Conservation (phyloP, 2,329 filamentous ascomycete genomes). For the Aspergillus sp. region DNA sequence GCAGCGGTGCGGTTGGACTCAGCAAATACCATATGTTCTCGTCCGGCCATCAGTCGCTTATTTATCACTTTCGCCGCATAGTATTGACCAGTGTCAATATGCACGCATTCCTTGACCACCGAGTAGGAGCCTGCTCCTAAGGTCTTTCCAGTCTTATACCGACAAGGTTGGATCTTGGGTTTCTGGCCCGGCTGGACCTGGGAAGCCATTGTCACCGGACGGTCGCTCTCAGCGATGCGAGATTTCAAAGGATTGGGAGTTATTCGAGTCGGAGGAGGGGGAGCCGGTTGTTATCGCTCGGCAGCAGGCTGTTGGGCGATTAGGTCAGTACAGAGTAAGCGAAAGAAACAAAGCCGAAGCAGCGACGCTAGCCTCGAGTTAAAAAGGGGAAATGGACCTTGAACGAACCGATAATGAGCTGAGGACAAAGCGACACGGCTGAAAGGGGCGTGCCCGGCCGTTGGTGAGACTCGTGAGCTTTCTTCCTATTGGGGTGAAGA, state of each 20-base stretch:
- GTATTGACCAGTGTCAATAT: slow-evolving; percentile 96
- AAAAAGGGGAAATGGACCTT: not conserved
- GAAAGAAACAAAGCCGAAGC: not conserved
- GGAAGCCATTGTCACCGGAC: slow-evolving; percentile 34
- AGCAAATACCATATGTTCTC: slow-evolving; percentile 86
- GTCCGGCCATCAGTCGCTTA: slow-evolving; percentile 94
- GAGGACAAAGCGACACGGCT: not conserved
- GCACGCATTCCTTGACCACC: slow-evolving; percentile 97
- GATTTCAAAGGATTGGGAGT: not conserved
- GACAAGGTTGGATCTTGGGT: slow-evolving; percentile 85
- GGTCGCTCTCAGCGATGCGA: not conserved
- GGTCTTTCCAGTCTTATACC: slow-evolving; percentile 99
- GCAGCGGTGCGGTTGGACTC: not conserved
- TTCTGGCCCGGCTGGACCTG: slow-evolving; percentile 36
- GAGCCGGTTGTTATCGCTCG: not conserved
- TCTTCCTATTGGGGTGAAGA: slow-evolving; percentile 1
- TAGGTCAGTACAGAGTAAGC: not conserved
- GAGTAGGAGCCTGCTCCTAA: slow-evolving; percentile 96
- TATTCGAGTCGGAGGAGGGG: not conserved
- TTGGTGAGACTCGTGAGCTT: not conserved
- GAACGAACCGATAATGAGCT: not conserved
- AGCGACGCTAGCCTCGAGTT: not conserved
- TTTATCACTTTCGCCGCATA: slow-evolving; percentile 99
- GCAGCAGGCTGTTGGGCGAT: not conserved
- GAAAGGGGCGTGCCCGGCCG: not conserved